A percentile compares a stretch with the other conserved stretches of the same genome.
Conservation (phyloP, 1,284 basidiomycete genomes). For the Apiotrichum brassicae region DNA sequence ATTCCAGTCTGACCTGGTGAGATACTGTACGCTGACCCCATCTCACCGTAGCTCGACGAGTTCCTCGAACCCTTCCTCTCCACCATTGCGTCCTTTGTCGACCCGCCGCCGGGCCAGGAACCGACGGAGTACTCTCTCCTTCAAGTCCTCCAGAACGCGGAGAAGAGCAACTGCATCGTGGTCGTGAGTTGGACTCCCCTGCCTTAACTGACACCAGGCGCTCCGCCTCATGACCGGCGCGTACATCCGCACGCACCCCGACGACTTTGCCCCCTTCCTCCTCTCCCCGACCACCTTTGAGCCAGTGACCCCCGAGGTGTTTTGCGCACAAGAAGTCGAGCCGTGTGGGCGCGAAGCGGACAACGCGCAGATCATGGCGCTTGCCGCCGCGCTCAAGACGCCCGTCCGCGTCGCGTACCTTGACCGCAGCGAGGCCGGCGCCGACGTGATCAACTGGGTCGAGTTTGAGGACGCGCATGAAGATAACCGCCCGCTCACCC, state of each 20-base stretch:
- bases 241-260: constrained; percentile 62
- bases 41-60: constrained; percentile 36
- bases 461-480: constrained; percentile 49
- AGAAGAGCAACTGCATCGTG: constrained; percentile 43
- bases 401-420: constrained; percentile 74
- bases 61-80: constrained; percentile 39
- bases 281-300: constrained; percentile 65
- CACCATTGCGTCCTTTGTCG: constrained; percentile 26
- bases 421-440: constrained; percentile 53
- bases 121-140: constrained; percentile 37
- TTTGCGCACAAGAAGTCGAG: constrained; percentile 72
- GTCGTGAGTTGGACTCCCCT: constrained; percentile 19
- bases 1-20: constrained; percentile 60
- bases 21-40: constrained; percentile 21
- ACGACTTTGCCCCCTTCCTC: constrained; percentile 64
- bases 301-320: constrained; percentile 56
- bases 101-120: constrained; percentile 40
- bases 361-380: constrained; percentile 73
- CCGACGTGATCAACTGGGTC: constrained; percentile 54
- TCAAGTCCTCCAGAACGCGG: constrained; percentile 39
- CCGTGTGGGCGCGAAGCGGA: constrained; percentile 80
- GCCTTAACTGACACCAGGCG: constrained; percentile 19
- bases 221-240: constrained; percentile 75
- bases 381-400: constrained; percentile 62
- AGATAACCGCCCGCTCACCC: constrained; percentile 47